Conservation (phyloP, 192 early-diverging fungal species). For the Podila minutissima region DNA sequence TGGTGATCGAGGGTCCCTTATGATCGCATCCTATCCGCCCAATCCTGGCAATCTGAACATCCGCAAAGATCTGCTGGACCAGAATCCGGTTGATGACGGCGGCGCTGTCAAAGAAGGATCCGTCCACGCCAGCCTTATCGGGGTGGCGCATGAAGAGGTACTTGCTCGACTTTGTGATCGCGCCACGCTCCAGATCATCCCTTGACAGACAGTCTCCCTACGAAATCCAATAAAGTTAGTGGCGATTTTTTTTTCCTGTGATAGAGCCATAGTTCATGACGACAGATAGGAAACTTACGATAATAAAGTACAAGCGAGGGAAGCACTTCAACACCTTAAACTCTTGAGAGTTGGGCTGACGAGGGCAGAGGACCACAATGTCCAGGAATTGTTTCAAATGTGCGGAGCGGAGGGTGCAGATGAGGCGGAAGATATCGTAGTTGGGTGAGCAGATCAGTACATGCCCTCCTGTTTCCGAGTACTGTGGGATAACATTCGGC, state of each 20-base stretch:
- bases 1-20: background rate
- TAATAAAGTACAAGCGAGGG: slow-evolving; percentile 58
- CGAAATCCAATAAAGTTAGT: background rate
- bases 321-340: slow-evolving; percentile 56
- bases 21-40: background rate
- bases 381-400: slow-evolving; percentile 57
- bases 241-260: background rate
- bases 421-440: slow-evolving; percentile 42
- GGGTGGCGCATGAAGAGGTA: slow-evolving; percentile 57
- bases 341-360: slow-evolving; percentile 43
- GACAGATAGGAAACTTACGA: slow-evolving; percentile 35
- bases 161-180: slow-evolving; percentile 55
- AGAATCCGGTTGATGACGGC: slow-evolving; percentile 46
- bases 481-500: background rate
- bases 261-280: background rate
- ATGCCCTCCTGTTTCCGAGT: slow-evolving; percentile 9
- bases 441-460: slow-evolving; percentile 47
- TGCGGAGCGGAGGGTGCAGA: slow-evolving; percentile 37
- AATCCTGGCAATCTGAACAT: slow-evolving; percentile 18
- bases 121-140: slow-evolving; percentile 43
- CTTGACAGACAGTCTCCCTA: slow-evolving; percentile 58
- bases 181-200: slow-evolving; percentile 57
- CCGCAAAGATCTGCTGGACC: slow-evolving; percentile 47
- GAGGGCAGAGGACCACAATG: slow-evolving; percentile 54
- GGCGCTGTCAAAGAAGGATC: slow-evolving; percentile 41